These are phyloP conservation scores for Echinochloa phyllopogon DNA, from an alignment of 176 grass and related monocot species.

Conservation along the genomic window DNA sequence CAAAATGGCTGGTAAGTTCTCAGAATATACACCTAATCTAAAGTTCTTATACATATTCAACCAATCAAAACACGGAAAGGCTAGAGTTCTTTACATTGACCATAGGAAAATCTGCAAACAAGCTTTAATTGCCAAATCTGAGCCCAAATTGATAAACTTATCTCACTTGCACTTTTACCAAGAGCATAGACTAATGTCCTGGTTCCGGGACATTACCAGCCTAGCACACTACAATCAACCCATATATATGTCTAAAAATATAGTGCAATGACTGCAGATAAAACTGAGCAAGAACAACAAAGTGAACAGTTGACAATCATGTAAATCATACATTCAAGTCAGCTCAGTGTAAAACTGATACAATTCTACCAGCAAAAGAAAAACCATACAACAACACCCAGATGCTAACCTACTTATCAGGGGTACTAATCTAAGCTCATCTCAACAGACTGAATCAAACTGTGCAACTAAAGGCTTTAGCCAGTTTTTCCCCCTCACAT, in stretches of 20 bases:
- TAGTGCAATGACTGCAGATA: neutral
- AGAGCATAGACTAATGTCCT: slow-evolving; percentile 10
- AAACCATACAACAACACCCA: neutral
- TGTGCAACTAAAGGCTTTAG: neutral
- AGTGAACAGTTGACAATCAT: neutral
- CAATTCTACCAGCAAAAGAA: neutral
- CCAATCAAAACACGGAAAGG: slow-evolving; percentile 5
- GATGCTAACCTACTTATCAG: neutral
- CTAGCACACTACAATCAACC: neutral
- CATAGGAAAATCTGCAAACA: neutral
- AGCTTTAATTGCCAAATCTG: slow-evolving; percentile 4
- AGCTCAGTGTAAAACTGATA: slow-evolving; percentile 5
- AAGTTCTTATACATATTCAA: slow-evolving; percentile 6
- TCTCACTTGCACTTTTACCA: neutral
- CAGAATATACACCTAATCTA: slow-evolving; percentile 25
- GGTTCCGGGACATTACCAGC: neutral
- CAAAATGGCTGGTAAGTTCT: neutral
- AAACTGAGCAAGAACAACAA: neutral
- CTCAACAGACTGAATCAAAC: neutral
- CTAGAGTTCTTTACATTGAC: neutral
- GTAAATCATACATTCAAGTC: neutral
- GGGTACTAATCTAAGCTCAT: neutral
- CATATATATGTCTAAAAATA: neutral
- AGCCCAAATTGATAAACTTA: slow-evolving; percentile 10
- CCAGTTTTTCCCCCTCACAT: neutral